phyloP scores from a whole-genome alignment of 177 flowering plant genomes.

The Telopea speciosissima region DNA sequence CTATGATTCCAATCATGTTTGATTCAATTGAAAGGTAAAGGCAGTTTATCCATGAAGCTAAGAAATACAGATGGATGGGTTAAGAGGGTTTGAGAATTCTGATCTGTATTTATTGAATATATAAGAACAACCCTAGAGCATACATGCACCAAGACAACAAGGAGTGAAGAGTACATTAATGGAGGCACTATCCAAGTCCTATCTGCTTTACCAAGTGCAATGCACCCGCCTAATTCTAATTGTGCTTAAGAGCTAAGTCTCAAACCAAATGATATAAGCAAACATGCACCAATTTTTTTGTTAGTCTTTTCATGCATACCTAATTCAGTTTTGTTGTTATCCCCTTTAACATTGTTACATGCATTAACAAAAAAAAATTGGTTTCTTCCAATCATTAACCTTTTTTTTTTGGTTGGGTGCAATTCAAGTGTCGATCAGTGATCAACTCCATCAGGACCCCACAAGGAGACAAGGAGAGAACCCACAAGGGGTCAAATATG shows the following conservation, averaged over 20 bases:
- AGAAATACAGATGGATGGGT: not conserved
- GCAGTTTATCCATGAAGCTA: too few relatives aligned
- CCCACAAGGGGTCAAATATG: too few relatives aligned
- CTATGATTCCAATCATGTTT: not conserved
- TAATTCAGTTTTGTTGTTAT: not conserved
- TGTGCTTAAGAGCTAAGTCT: not conserved
- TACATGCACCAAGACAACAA: constrained; percentile 12
- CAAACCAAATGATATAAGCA: not conserved
- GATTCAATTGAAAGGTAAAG: not conserved
- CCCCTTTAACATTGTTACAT: not conserved
- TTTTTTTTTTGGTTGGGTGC: too few relatives aligned
- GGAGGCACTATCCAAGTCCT: not conserved
- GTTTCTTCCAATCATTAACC: constrained; percentile 14
- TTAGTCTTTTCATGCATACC: not conserved
- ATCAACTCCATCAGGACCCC: too few relatives aligned
- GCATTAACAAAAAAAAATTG: too few relatives aligned
- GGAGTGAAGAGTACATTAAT: constrained; percentile 1
- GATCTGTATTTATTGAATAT: not conserved
- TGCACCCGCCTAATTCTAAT: constrained; percentile 11
- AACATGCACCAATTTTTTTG: not conserved
- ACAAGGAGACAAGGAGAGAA: too few relatives aligned
- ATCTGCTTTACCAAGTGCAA: constrained; percentile 13
- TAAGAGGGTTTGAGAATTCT: not conserved
- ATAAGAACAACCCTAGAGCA: constrained; percentile 5
- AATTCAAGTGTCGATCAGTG: too few relatives aligned